Base-by-base conservation (phyloP, 345 rosid genomes). In the Laguncularia racemosa region DNA sequence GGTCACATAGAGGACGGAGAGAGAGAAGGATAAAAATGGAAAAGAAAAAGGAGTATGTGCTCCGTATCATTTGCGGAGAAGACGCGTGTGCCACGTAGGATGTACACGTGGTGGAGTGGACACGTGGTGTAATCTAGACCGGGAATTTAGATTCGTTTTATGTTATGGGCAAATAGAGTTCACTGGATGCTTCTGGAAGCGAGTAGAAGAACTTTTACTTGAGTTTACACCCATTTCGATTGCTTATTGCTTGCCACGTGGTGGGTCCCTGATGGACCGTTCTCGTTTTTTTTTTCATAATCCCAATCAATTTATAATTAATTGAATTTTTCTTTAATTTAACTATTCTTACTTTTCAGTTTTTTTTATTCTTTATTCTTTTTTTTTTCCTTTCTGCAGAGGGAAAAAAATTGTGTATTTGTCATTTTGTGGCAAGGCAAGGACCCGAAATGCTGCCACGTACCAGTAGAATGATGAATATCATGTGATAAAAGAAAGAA, bases 171-270 rank as follows among this genome's bases (percentile, higher is more conserved):
- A n/a, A 46, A 49, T 56, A 48, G 67, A 58, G 60, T 55, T 28
- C 47, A 57, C 23, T 49, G 40, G 86, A 87, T 80, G 56, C 70
- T 87, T 84, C 86, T 72, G 77, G 88, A 82, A 80, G 77, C 21
- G 57, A 28, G 60, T 4, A 17, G 20, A 8, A n/a, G 23, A 4
- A 58, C 20, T 33, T 26, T 13, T 61, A 52, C 65, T 17, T 63
- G 53, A 48, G 28, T 43, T 28, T 38, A 43, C 48, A 56, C 40
- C 60, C 18, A 49, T 61, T 28, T 44, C 40, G n/a, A n/a, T n/a
- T n/a, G n/a, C n/a, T n/a, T n/a, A n/a, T n/a, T n/a, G 66, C 13
- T 40, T 5, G 74, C 66, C 85, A 75, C 83, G 73, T 76, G 78
- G 72, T 53, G 61, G 58, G 55, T 1, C 57, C 54, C 26, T 18